Base-by-base conservation (phyloP, 1,284 basidiomycete genomes). In the Ceratobasidium sp. region DNA sequence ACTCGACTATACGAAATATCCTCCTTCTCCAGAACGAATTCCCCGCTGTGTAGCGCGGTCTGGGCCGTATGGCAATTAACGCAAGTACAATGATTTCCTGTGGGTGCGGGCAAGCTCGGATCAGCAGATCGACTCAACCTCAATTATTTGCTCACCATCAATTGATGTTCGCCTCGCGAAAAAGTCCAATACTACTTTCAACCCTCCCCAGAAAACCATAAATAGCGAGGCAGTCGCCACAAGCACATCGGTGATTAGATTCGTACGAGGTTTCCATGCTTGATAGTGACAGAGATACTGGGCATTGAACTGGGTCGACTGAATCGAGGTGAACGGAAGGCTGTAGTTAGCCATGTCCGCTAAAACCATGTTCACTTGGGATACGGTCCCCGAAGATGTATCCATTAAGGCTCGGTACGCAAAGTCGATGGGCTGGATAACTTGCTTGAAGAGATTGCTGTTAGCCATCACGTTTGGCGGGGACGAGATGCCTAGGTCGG, bases 281-380 rank as follows among this genome's bases (percentile, higher is more conserved):
- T 24, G 6, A 44, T 62, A 62, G 41, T 62, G 59, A 24, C 59
- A 62, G 3, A 62, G 36, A 15, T 62, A 62, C 5, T 44, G 22
- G 15, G 22, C 59, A 24, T 62, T 62, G 41, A 62, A 62, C 2
- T 62, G 22, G 9, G 59, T 62, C 1, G 59, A 44, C 3, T 24
- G 19, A 11, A 62, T 22, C 8, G 22, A 45, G n/a, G 9, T 22
- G 41, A 45, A 62, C 36, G 59, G 59, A 15, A 62, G 2, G n/a
- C 47, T 24, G 29, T 62, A 62, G 1, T 45, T 1, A 2, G 59
- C 5, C 41, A 44, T 62, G 22, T 62, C 47, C n/a, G 2, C 24
- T 3, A n/a, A n/a, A n/a, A 41, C 1, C 1, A 59, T n/a, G 6
- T n/a, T n/a, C n/a, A 2, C 33, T 5, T 59, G 33, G 22, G 56